A percentile compares a stretch with the other conserved stretches of the same genome.
Evolutionary conservation across 176 grass and related monocot genomes (phyloP).

Genomic region (Hordeum marinum): DNA sequence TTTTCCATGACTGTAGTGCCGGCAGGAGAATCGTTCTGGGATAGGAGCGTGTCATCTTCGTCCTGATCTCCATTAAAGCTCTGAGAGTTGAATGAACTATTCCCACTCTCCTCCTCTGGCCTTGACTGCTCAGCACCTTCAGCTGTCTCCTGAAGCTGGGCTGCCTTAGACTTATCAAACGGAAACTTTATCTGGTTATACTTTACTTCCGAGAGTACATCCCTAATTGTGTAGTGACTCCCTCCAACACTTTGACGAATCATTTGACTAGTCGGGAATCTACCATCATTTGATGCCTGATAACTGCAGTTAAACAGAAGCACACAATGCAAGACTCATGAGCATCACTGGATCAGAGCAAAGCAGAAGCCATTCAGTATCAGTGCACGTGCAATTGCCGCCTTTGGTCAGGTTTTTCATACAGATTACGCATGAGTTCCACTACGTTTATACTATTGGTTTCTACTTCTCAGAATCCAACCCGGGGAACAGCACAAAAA

Average conservation of each 20-base stretch:
- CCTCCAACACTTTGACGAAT: conserved; percentile 44
- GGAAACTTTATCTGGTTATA: conserved; percentile 37
- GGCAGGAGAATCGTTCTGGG: neutral
- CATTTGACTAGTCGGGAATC: conserved; percentile 19
- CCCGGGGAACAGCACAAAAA: neutral
- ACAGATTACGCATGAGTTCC: neutral
- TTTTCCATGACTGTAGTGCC: conserved; percentile 9
- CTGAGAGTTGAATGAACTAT: neutral
- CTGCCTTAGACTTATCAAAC: conserved; percentile 5
- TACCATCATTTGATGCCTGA: conserved; percentile 54
- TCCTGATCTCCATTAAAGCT: neutral
- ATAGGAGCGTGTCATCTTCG: conserved; percentile 1
- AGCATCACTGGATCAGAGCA: neutral
- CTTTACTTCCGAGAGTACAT: conserved; percentile 55
- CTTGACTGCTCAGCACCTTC: neutral
- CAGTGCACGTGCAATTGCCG: neutral
- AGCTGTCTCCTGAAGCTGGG: neutral
- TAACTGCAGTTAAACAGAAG: conserved; percentile 55
- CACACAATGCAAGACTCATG: conserved; percentile 7
- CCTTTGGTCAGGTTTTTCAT: neutral
- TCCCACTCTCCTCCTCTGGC: conserved; percentile 1
- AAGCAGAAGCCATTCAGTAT: neutral
- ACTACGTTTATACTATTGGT: neutral
- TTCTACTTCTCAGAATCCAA: conserved; percentile 1
- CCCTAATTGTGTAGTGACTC: conserved; percentile 33